Evolutionary conservation across 2,329 filamentous ascomycete genomes (phyloP), one percentile per base, ranked within the genome.

Genomic region (Cordyceps tenuipes): DNA sequence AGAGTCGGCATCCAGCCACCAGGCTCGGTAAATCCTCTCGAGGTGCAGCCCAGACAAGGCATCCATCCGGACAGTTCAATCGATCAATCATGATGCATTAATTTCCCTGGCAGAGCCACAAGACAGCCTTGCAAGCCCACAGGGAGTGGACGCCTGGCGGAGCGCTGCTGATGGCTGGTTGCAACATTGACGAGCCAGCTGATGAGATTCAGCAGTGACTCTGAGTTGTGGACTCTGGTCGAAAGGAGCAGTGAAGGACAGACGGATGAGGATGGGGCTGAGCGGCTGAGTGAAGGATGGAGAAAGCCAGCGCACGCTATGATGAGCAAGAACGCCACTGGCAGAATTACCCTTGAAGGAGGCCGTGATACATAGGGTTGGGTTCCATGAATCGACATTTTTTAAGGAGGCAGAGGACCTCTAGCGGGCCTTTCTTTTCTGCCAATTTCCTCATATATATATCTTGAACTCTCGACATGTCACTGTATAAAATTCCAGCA

Each of bases 221-320:
- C 2, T 46, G n/a, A 19, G 12, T 13, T 26, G 36, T 43, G 36
- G 51, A 44, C 21, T 31, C 21, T 31, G 23, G 26, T 52, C 36
- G 2, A 21, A 55, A 44, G 21, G 23, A 34, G 39, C 52, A 55
- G 39, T 31, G 43, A 57, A 48, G 5, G 29, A 13, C 29, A n/a
- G n/a, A n/a, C n/a, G 29, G 26, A 21, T 21, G 2, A 39, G 29
- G 23, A 34, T 10, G 47, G 56, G 56, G 56, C 47, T 44, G 56
- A 58, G 56, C 56, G 47, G 47, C 56, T 58, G 56, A 51, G 53
- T 58, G 56, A 51, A 41, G 44, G 34, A 41, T 21, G 10, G n/a
- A 19, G 26, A 21, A 10, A 39, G 21, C 23, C 7, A 21, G 7
- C 31, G 9, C 44, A 51, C 56, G 36, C 56, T 51, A 58, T 23